phyloP scores from a whole-genome alignment of 108 stramenopile genomes.

The Nitzschia sp. region DNA sequence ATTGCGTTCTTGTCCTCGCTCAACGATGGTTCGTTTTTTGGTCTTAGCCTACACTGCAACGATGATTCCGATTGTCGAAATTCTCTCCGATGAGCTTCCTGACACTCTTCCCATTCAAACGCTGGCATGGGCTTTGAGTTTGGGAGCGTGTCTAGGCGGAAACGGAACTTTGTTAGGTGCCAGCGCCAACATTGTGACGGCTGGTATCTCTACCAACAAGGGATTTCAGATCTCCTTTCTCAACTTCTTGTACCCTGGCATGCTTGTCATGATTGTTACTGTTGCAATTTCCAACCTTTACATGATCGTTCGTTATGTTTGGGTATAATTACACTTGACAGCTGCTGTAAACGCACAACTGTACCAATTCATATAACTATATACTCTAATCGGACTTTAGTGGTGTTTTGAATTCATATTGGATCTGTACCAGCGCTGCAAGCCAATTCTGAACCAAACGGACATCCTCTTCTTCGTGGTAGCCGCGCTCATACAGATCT shows the following conservation, averaged over 20 bases:
- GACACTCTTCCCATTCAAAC: slow-evolving; percentile 55
- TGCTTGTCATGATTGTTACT: slow-evolving; percentile 48
- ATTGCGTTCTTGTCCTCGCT: background rate
- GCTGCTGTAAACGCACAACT: background rate
- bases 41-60: slow-evolving; percentile 73
- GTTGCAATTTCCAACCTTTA: slow-evolving; percentile 59
- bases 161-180: slow-evolving; percentile 73
- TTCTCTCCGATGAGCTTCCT: slow-evolving; percentile 47
- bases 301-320: slow-evolving; percentile 60
- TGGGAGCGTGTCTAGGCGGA: slow-evolving; percentile 72
- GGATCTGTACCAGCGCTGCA: slow-evolving; percentile 26
- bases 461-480: slow-evolving; percentile 27
- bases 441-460: slow-evolving; percentile 44
- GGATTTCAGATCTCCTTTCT: slow-evolving; percentile 56
- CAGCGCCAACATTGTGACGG: slow-evolving; percentile 66
- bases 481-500: slow-evolving; percentile 52
- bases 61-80: slow-evolving; percentile 62
- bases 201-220: slow-evolving; percentile 49
- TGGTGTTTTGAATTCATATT: slow-evolving; percentile 30
- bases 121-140: slow-evolving; percentile 59
- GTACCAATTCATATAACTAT: background rate
- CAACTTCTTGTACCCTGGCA: slow-evolving; percentile 66
- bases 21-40: slow-evolving; percentile 14
- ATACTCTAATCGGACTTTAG: background rate
- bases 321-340: slow-evolving; percentile 11